These are phyloP conservation scores for Talaromyces sp. DNA, from an alignment of 2,329 filamentous ascomycete genomes.

Conservation along the genomic window DNA sequence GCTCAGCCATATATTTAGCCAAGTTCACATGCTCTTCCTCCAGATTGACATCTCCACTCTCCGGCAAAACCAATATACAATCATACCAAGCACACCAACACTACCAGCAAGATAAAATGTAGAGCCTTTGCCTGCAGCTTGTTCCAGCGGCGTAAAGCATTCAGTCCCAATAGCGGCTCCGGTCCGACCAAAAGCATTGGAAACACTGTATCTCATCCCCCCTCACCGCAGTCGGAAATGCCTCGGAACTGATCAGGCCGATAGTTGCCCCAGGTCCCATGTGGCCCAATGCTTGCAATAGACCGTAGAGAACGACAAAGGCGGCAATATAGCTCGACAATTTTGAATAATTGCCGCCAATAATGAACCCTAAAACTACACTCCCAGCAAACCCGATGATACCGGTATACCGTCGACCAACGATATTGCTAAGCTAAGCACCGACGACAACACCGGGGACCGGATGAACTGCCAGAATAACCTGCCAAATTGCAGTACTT, in stretches of 20 bases:
- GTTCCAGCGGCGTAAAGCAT: conserved; percentile 33
- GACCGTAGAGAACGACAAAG: conserved; percentile 35
- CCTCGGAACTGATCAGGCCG: conserved; percentile 32
- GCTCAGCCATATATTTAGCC: conserved; percentile 24
- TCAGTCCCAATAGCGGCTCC: conserved; percentile 36
- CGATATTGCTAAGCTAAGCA: conserved; percentile 32
- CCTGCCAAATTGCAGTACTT: conserved; percentile 35
- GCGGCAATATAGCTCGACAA: conserved; percentile 30
- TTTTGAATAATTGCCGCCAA: conserved; percentile 28
- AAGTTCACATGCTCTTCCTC: conserved; percentile 28
- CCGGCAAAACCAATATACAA: conserved; percentile 32
- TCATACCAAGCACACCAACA: conserved; percentile 28
- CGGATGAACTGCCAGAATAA: conserved; percentile 33
- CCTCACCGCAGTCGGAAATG: conserved; percentile 33
- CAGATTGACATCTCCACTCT: conserved; percentile 29
- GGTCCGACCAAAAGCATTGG: conserved; percentile 34
- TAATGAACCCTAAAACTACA: conserved; percentile 31
- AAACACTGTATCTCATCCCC: conserved; percentile 34
- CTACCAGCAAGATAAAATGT: conserved; percentile 34
- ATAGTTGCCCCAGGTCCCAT: conserved; percentile 37
- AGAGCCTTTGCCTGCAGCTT: conserved; percentile 27
- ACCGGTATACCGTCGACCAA: conserved; percentile 31
- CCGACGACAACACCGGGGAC: conserved; percentile 35
- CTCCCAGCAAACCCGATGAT: conserved; percentile 32
- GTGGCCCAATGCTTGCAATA: conserved; percentile 33